A percentile compares a stretch with the other conserved stretches of the same genome.
Conservation (phyloP, 108 stramenopile genomes). For the Cyclostephanos tholiformis region DNA sequence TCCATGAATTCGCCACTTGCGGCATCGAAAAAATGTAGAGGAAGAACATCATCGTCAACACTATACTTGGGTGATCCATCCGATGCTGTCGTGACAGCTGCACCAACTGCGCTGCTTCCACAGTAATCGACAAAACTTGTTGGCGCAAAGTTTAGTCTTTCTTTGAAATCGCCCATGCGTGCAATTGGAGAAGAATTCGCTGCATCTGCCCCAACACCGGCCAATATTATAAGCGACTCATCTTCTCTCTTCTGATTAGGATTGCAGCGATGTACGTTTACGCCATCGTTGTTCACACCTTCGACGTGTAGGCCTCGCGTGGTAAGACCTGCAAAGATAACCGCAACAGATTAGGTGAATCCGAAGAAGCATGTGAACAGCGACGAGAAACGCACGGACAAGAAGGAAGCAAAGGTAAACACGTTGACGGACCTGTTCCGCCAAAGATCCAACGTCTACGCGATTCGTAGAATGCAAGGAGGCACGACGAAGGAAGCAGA, state of each 20-base stretch:
- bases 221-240: conserved; percentile 63
- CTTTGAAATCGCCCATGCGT: conserved; percentile 81
- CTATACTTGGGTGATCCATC: conserved; percentile 76
- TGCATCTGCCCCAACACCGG: conserved; percentile 70
- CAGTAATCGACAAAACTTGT: conserved; percentile 79
- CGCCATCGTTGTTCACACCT: conserved; percentile 79
- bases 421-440: conserved; percentile 48
- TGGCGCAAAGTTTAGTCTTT: conserved; percentile 65
- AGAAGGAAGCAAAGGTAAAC: neutral
- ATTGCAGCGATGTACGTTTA: conserved; percentile 63
- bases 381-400: neutral
- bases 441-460: conserved; percentile 85
- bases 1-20: conserved; percentile 77
- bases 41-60: conserved; percentile 82
- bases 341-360: neutral
- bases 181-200: conserved; percentile 59
- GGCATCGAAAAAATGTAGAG: conserved; percentile 69
- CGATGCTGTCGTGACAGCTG: conserved; percentile 71
- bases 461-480: conserved; percentile 84
- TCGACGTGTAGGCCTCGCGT: conserved; percentile 72
- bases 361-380: neutral
- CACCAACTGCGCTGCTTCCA: conserved; percentile 65
- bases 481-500: conserved; percentile 54
- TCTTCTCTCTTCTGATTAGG: conserved; percentile 43
- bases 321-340: conserved; percentile 48